These are phyloP conservation scores for Selaginella tamariscina DNA, from an alignment of 75 land plant genomes.

Conservation along the genomic window DNA sequence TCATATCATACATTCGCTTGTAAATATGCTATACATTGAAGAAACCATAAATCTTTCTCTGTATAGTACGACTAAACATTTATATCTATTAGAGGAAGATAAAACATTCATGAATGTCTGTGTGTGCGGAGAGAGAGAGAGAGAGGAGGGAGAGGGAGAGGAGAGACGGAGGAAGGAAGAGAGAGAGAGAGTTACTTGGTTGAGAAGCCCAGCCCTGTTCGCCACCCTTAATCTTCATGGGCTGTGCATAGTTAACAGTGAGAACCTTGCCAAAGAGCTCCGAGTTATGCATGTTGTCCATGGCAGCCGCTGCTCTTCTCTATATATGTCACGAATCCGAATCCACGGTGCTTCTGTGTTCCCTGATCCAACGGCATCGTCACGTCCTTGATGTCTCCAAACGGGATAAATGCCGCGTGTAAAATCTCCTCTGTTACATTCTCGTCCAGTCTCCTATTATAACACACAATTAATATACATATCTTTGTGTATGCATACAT, in stretches of 20 bases:
- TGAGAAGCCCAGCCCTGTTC: slow-evolving; percentile 99
- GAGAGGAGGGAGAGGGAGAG: too few species aligned
- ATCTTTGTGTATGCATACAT: too few species aligned
- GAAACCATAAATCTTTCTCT: not conserved
- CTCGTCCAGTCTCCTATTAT: slow-evolving; percentile 50
- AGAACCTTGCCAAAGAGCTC: slow-evolving; percentile 95
- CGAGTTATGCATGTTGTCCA: slow-evolving; percentile 96
- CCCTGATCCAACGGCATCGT: slow-evolving; percentile 88
- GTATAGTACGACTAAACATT: not conserved
- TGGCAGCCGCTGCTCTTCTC: slow-evolving; percentile 92
- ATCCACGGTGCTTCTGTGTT: slow-evolving; percentile 97
- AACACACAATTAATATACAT: too few species aligned
- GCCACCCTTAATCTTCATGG: slow-evolving; percentile 93
- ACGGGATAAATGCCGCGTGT: slow-evolving; percentile 89
- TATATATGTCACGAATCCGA: slow-evolving; percentile 91
- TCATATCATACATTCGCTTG: too few species aligned
- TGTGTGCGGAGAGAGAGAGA: too few species aligned
- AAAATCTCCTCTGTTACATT: slow-evolving; percentile 79
- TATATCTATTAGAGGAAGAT: not conserved
- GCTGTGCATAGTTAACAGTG: slow-evolving; percentile 91
- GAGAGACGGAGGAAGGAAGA: not conserved
- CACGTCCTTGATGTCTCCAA: slow-evolving; percentile 95
- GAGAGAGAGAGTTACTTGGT: slow-evolving; percentile 43
- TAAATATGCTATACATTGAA: too few species aligned
- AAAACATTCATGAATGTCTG: too few species aligned